Conservation (phyloP, 345 rosid species). For the Eucalyptus regnans region DNA sequence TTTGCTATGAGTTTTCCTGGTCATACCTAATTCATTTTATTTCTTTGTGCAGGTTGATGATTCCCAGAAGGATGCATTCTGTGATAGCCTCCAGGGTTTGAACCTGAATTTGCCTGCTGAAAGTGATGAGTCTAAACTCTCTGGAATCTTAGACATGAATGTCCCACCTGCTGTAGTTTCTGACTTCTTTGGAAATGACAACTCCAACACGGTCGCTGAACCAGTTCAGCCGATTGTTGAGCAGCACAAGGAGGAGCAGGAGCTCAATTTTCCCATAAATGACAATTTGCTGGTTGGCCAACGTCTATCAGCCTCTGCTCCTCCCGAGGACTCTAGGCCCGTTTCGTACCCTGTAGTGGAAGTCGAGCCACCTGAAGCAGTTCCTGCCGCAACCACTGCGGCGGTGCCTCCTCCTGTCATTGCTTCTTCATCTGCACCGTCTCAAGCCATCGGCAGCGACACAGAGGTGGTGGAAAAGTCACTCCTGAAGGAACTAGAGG, state of each 20-base stretch:
- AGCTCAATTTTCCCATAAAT: slow-evolving; percentile 18
- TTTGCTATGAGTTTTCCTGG: not conserved
- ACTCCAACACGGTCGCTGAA: not conserved
- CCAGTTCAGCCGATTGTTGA: slow-evolving; percentile 3
- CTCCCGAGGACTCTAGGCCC: not conserved
- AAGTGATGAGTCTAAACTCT: slow-evolving; percentile 2
- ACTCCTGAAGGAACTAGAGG: slow-evolving; percentile 75
- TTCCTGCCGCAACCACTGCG: not conserved
- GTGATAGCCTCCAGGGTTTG: slow-evolving; percentile 23
- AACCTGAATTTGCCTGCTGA: slow-evolving; percentile 65
- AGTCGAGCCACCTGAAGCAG: slow-evolving; percentile 26
- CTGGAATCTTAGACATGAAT: slow-evolving; percentile 16
- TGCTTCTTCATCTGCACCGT: not conserved
- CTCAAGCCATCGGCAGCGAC: not conserved
- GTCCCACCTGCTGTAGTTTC: slow-evolving; percentile 15
- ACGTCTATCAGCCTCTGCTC: slow-evolving; percentile 3
- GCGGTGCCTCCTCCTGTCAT: not conserved
- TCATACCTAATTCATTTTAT: not conserved
- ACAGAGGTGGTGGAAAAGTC: not conserved
- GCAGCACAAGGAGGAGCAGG: slow-evolving; percentile 22
- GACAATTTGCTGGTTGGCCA: slow-evolving; percentile 20
- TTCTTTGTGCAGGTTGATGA: slow-evolving; percentile 45
- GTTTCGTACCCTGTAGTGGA: slow-evolving; percentile 30
- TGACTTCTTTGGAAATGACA: not conserved
- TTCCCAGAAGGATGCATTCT: slow-evolving; percentile 14